Base-by-base conservation (phyloP, 2,329 filamentous ascomycete species). In the Diaporthe citriasiana region DNA sequence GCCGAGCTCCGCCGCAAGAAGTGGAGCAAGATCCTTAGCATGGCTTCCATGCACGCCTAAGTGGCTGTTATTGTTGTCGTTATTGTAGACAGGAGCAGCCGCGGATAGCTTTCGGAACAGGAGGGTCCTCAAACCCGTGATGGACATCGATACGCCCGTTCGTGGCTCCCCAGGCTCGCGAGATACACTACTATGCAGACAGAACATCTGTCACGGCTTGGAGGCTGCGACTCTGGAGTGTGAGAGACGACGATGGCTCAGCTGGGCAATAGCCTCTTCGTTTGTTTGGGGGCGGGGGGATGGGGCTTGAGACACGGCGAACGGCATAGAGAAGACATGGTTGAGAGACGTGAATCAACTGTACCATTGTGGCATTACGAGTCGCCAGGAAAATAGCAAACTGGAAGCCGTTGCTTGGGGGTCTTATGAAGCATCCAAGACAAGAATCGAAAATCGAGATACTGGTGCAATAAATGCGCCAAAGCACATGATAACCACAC, bases 1-100 rank as follows among this genome's bases (percentile, higher is more conserved):
- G 89, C 92, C 40, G 97, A 99, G 87, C 85, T 99, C 83, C 92
- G 94, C 82, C 91, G 94, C 82, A 97, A 94, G 89, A 93, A 97
- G 86, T 99, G 97, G 97, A 97, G 95, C 80, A 99, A 98, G 90
- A 98, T 99, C 80, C 85, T 99, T 82, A 97, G 94, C 79, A 90
- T 99, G 89, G 97, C 97, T 71, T 96, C 97, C 30, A 88, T 89
- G 85, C 88, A 91, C 79, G 89, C 86, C 50, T 90, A 85, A 79
- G 71, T 40, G 45, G 19, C 40, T 17, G 60, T 51, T 51, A 13
- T 9, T n/a, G 38, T 22, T 22, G 25, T 25, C 22, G 9, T 22
- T 25, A 1, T 13, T 40, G 4, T 8, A 7, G 15, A 12, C 17
- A 19, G 22, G 19, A 15, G 17, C 25, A 10, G 17, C 13, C 30